Base-by-base conservation (phyloP, 2,329 filamentous ascomycete genomes). In the Hyphodiscus sp. region DNA sequence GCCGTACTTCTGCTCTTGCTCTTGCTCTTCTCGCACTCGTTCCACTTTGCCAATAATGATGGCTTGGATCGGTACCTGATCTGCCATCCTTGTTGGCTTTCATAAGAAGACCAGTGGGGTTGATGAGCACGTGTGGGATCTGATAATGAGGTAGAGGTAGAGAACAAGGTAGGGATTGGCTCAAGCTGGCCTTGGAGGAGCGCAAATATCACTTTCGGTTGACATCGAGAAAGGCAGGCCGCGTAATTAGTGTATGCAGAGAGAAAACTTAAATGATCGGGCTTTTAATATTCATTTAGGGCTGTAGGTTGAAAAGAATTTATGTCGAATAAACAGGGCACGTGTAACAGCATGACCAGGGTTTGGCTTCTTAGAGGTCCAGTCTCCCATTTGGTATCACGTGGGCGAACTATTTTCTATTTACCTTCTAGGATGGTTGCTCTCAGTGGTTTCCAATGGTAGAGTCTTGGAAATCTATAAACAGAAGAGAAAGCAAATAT, bases 311-410 rank as follows among this genome's bases (percentile, higher is more conserved):
- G 23, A 8, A 26, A 26, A 47, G 19, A 20, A 38, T 20, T 41
- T 16, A 51, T 30, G 45, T 29, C 47, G 42, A 53, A 53, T 58
- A 26, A 41, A 20, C 50, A 50, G 51, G 38, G 38, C 56, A 58
- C 53, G 56, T 58, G 50, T 41, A 33, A 23, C 19, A 26, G n/a
- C 20, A 19, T 15, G 41, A 15, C 19, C 18, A 41, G 50, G n/a
- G 13, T 19, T 33, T 44, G n/a, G 11, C 16, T 19, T 42, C 7
- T 20, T 20, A 1, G n/a, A n/a, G n/a, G 23, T 26, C 4, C 23
- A 26, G 8, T 8, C 23, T 20, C 16, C 42, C 53, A 51, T 46
- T 42, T 55, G 49, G 51, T 49, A 19, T 38, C 41, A 38, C 33
- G 33, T 38, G 33, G 11, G 11, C 7, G 48, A 45, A 20, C 38